phyloP scores from a whole-genome alignment of 2,329 filamentous ascomycete genomes.

The Onygena corvina region DNA sequence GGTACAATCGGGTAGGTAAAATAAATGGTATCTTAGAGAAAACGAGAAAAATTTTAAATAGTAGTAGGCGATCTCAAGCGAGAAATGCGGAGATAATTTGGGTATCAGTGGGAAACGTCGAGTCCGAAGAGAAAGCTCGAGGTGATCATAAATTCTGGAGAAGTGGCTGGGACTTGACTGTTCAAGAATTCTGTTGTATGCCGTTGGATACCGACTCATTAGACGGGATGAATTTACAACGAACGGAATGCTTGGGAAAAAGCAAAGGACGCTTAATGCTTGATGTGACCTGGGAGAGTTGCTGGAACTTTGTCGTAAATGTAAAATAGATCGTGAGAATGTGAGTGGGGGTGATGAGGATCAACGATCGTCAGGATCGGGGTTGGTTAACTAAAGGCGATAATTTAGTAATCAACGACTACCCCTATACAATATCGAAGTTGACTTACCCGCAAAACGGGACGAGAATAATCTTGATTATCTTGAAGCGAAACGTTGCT shows the following conservation, averaged over 20 bases:
- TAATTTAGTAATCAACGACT: neutral
- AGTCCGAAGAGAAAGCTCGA: too few species aligned
- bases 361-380: slow-evolving; percentile 10
- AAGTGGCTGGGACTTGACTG: too few species aligned
- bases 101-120: too few species aligned
- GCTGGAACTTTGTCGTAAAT: neutral
- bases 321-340: neutral
- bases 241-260: neutral
- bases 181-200: neutral
- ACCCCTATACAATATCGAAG: neutral
- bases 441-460: slow-evolving; percentile 32
- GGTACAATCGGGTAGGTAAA: neutral
- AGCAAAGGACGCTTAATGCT: neutral
- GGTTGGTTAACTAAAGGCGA: slow-evolving; percentile 15
- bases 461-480: slow-evolving; percentile 38
- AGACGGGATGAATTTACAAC: neutral
- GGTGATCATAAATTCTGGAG: too few species aligned
- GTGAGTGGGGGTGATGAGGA: too few species aligned
- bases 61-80: neutral
- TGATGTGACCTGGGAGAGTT: neutral
- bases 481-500: slow-evolving; percentile 38
- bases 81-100: neutral
- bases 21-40: neutral
- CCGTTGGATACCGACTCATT: neutral
- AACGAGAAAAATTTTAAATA: neutral